Evolutionary conservation across 805 yeast species (phyloP), one percentile per base, ranked within the genome.

Genomic region (Metschnikowia koreensis): DNA sequence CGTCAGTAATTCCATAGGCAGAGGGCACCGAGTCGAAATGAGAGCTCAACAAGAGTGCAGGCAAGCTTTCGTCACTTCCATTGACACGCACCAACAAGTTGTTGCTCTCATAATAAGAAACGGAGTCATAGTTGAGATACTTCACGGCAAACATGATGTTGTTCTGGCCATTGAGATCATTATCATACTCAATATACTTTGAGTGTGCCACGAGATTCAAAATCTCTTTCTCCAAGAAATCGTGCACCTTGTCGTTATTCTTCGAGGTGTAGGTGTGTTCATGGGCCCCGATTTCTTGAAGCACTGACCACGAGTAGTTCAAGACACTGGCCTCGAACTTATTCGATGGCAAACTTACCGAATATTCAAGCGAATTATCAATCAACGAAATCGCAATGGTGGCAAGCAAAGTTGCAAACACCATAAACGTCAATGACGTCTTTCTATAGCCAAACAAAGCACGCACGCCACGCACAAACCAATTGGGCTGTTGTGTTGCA

Each of bases 1-100:
- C 97, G 66, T 92, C 97, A 1, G 97, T 92, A 1, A 94, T 83
- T 31, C 97, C 97, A 60, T 74, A 82, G 5, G 90, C 83, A 2
- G 96, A 82, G 17, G 97, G 96, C 7, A 91, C 97, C 7, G 93
- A 82, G 69, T 91, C 97, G 61, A 74, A 92, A 70, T 92, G 97
- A 6, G 97, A 91, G 59, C 94, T 86, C 3, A 92, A 65, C 40
- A 91, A 68, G 4, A 91, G 66, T 0, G 91, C 96, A 0, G 87
- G 86, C 46, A 87, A 68, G 0, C 69, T 59, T 0, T 77, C 70
- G 47, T 86, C 71, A 12, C 73, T 64, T 27, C 97, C 97, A 60
- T 82, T 77, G 38, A 92, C 68, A 62, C 87, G 83, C 7, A 85
- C 96, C 39, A 89, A 61, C n/a, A 92, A 71, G 62, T 92, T 92